A percentile compares a stretch with the other conserved stretches of the same genome.
phyloP scores from a whole-genome alignment of 2,329 filamentous ascomycete genomes.

The Pseudogymnoascus sp. region DNA sequence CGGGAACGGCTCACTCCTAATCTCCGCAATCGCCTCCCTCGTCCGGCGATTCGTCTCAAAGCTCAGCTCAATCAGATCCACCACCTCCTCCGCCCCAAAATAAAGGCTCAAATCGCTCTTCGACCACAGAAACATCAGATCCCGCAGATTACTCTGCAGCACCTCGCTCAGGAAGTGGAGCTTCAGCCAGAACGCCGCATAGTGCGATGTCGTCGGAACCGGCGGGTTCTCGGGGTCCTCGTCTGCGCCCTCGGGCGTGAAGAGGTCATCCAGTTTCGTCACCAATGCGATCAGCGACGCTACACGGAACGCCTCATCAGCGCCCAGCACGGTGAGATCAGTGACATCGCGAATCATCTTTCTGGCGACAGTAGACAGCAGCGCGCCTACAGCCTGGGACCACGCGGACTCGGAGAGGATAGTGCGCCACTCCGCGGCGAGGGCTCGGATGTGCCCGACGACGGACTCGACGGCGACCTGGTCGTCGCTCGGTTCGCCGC shows the following conservation, averaged over 20 bases:
- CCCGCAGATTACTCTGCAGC: conserved; percentile 58
- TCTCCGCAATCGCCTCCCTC: conserved; percentile 51
- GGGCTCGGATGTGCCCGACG: conserved; percentile 43
- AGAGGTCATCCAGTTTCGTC: conserved; percentile 53
- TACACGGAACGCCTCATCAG: conserved; percentile 57
- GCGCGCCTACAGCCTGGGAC: conserved; percentile 54
- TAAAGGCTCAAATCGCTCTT: conserved; percentile 60
- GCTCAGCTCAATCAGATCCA: conserved; percentile 55
- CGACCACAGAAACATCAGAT: conserved; percentile 56
- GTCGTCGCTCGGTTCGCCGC: conserved; percentile 31
- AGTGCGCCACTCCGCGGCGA: conserved; percentile 49
- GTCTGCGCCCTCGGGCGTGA: conserved; percentile 37
- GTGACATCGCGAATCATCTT: conserved; percentile 56
- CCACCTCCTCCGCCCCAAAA: conserved; percentile 52
- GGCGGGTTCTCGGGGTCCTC: conserved; percentile 29
- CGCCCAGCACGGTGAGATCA: conserved; percentile 53
- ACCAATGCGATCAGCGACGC: conserved; percentile 50
- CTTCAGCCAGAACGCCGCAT: conserved; percentile 54
- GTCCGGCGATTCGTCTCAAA: conserved; percentile 57
- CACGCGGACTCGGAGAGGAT: conserved; percentile 55
- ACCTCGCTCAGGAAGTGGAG: conserved; percentile 59
- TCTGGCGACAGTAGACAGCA: conserved; percentile 51
- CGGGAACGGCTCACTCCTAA: conserved; percentile 44
- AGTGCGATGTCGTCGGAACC: conserved; percentile 51
- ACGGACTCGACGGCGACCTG: conserved; percentile 47